These are phyloP conservation scores for Penicillium concentricum DNA, from an alignment of 2,329 filamentous ascomycete species.

Conservation along the genomic window DNA sequence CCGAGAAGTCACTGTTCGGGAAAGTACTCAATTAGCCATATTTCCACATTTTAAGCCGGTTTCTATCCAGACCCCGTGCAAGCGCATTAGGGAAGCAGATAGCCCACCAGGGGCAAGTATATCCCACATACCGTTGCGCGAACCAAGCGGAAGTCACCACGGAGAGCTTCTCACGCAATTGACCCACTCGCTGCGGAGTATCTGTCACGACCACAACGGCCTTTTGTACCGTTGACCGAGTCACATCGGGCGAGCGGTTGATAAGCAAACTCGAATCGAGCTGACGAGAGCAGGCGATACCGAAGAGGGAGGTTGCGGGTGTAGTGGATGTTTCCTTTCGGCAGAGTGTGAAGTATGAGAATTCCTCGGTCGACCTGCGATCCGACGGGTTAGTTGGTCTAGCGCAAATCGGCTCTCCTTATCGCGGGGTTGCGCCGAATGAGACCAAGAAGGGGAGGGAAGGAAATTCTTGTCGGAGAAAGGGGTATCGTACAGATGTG, in stretches of 20 bases:
- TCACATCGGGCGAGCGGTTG: constrained; percentile 81
- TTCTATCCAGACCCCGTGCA: background rate
- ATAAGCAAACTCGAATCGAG: constrained; percentile 76
- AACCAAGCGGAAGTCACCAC: constrained; percentile 97
- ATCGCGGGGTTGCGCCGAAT: background rate
- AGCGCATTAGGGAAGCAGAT: background rate
- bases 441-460: background rate
- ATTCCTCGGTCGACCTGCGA: constrained; percentile 73
- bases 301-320: constrained; percentile 81
- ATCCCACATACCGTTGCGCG: constrained; percentile 65
- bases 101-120: background rate
- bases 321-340: constrained; percentile 46
- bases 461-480: background rate
- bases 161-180: constrained; percentile 82
- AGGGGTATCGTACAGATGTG: constrained; percentile 69
- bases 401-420: background rate
- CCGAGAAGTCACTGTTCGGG: constrained; percentile 71
- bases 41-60: background rate
- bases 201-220: constrained; percentile 94
- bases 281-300: constrained; percentile 92
- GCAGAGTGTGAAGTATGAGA: constrained; percentile 94
- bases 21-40: constrained; percentile 2
- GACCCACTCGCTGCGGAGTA: constrained; percentile 83
- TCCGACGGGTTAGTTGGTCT: constrained; percentile 5
- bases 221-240: constrained; percentile 96